Evolutionary conservation across 495 filamentous ascomycete species (phyloP).

Genomic region (Aspergillus heteromorphus): DNA sequence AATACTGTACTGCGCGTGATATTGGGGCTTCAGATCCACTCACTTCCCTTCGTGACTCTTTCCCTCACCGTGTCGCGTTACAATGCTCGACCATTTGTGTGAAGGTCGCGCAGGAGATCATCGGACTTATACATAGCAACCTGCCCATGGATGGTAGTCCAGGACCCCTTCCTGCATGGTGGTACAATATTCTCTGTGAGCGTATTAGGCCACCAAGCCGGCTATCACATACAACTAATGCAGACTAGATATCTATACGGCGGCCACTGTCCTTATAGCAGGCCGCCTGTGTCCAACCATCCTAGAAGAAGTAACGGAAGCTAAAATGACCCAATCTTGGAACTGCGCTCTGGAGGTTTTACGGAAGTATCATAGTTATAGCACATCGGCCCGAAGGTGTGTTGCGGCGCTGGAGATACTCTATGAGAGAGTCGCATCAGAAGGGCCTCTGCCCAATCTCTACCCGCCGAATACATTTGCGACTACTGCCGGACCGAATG

Average conservation of each 20-base stretch:
- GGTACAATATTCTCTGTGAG: constrained; percentile 39
- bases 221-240: background rate
- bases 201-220: background rate
- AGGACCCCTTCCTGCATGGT: constrained; percentile 37
- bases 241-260: constrained; percentile 29
- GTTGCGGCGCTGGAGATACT: constrained; percentile 37
- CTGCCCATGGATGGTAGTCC: constrained; percentile 28
- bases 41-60: constrained; percentile 25
- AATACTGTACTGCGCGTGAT: constrained; percentile 31
- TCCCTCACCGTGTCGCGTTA: constrained; percentile 32
- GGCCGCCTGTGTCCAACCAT: constrained; percentile 29
- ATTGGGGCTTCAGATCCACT: constrained; percentile 16
- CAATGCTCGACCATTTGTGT: constrained; percentile 37
- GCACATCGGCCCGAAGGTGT: constrained; percentile 31
- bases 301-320: constrained; percentile 23
- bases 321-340: constrained; percentile 26
- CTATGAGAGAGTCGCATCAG: constrained; percentile 29
- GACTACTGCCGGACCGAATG: background rate
- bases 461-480: background rate
- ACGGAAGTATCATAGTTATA: constrained; percentile 31
- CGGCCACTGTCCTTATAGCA: constrained; percentile 35
- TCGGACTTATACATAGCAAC: constrained; percentile 30
- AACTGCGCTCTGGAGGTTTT: constrained; percentile 30
- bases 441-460: constrained; percentile 6
- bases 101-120: constrained; percentile 31